Conservation (phyloP, 2,329 filamentous ascomycete genomes). For the Hypoxylon sp. region DNA sequence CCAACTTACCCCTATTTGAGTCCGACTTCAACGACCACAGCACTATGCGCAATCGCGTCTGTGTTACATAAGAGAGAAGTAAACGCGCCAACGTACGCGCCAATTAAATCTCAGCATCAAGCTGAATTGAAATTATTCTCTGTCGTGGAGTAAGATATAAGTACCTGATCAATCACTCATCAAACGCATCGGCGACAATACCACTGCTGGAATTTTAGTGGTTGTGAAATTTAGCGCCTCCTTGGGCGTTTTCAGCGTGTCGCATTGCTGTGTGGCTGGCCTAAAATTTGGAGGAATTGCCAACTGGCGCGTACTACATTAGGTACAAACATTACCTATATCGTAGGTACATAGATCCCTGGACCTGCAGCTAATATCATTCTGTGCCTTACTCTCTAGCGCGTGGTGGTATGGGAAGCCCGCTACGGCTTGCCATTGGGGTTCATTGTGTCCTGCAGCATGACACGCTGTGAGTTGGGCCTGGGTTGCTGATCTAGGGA, state of each 20-base stretch:
- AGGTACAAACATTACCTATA: slow-evolving; percentile 24
- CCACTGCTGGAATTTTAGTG: neutral
- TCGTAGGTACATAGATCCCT: slow-evolving; percentile 13
- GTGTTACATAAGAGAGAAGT: slow-evolving; percentile 8
- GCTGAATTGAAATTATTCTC: slow-evolving; percentile 6
- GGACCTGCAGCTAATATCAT: slow-evolving; percentile 25
- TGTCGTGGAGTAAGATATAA: slow-evolving; percentile 1
- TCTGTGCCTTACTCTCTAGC: slow-evolving; percentile 13
- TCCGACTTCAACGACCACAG: slow-evolving; percentile 3
- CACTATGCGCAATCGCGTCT: neutral
- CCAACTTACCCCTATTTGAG: neutral
- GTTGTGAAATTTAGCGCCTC: slow-evolving; percentile 14
- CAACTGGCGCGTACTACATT: slow-evolving; percentile 20
- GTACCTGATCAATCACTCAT: slow-evolving; percentile 11
- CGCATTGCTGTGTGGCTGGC: slow-evolving; percentile 20
- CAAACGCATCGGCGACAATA: slow-evolving; percentile 1
- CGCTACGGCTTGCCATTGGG: slow-evolving; percentile 33
- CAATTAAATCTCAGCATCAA: slow-evolving; percentile 18
- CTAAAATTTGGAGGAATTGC: slow-evolving; percentile 26
- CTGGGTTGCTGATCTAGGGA: slow-evolving; percentile 20
- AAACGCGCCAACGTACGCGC: slow-evolving; percentile 12
- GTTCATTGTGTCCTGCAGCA: slow-evolving; percentile 37
- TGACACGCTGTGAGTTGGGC: slow-evolving; percentile 34
- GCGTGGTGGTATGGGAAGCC: slow-evolving; percentile 31
- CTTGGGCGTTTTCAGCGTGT: slow-evolving; percentile 25